Percentiles rank a stretch among this genome's conserved stretches.
These are phyloP conservation scores for Candida incommunis DNA, from an alignment of 805 yeast genomes.

Conservation along the genomic window DNA sequence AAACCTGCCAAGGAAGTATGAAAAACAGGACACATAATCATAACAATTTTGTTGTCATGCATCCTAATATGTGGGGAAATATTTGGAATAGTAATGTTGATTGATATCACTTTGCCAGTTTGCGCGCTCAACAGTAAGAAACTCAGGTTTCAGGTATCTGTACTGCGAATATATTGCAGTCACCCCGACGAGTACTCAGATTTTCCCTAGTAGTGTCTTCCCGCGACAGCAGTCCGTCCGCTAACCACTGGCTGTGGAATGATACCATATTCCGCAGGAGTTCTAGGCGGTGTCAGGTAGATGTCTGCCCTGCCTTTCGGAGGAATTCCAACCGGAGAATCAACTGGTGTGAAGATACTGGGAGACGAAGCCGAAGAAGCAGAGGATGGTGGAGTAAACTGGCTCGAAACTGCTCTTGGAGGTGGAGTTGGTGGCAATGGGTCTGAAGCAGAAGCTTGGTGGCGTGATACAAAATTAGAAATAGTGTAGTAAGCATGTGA, in stretches of 20 bases:
- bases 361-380: slow-evolving; percentile 17
- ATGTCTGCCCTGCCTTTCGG: slow-evolving; percentile 5
- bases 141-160: no score
- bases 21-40: no score
- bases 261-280: slow-evolving; percentile 9
- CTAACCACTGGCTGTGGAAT: not conserved
- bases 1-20: no score
- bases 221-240: not conserved
- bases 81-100: no score
- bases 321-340: not conserved
- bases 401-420: slow-evolving; percentile 12
- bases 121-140: no score
- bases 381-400: slow-evolving; percentile 23
- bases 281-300: slow-evolving; percentile 13
- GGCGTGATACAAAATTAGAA: slow-evolving; percentile 17
- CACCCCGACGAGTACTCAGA: no score
- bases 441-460: slow-evolving; percentile 9
- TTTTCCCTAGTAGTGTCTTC: not conserved
- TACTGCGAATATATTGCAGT: no score
- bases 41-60: no score
- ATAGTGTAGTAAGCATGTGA: slow-evolving; percentile 22
- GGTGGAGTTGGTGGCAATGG: slow-evolving; percentile 9
- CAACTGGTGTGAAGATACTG: slow-evolving; percentile 2
- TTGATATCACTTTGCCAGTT: no score
- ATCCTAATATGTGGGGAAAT: no score